Evolutionary conservation across 2,329 filamentous ascomycete genomes (phyloP).

Genomic region (Huntiella moniliformis): DNA sequence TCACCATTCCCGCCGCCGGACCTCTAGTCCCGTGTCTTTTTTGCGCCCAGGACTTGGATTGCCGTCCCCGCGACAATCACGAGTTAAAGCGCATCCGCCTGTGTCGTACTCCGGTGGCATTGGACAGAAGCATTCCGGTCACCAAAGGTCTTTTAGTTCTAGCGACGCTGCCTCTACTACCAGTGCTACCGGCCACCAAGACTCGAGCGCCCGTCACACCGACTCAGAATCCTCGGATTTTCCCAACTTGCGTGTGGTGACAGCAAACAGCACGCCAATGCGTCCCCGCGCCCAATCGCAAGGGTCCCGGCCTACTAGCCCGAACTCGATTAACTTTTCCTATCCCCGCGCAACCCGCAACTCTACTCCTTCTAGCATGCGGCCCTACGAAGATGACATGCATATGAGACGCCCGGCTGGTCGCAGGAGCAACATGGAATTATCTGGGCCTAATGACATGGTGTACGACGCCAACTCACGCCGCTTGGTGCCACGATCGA

Average conservation of each 20-base stretch:
- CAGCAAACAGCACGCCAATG: conserved; percentile 15
- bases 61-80: neutral
- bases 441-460: conserved; percentile 22
- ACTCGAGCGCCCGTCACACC: neutral
- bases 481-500: conserved; percentile 33
- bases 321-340: conserved; percentile 40
- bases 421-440: conserved; percentile 12
- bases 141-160: too few species aligned
- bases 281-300: conserved; percentile 26
- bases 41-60: too few species aligned
- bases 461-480: conserved; percentile 49
- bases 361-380: conserved; percentile 20
- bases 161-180: too few species aligned
- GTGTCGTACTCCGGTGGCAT: too few species aligned
- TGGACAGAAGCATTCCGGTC: too few species aligned
- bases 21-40: conserved; percentile 5
- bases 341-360: conserved; percentile 29
- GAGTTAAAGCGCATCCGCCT: neutral
- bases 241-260: conserved; percentile 30
- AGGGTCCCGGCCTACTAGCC: conserved; percentile 23
- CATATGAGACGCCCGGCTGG: conserved; percentile 12
- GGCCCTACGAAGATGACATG: too few species aligned
- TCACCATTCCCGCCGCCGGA: conserved; percentile 15
- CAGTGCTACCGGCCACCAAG: too few species aligned
- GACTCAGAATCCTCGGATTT: conserved; percentile 20